Conservation (phyloP, 164 flowering plant genomes). For the Tinospora cordifolia region DNA sequence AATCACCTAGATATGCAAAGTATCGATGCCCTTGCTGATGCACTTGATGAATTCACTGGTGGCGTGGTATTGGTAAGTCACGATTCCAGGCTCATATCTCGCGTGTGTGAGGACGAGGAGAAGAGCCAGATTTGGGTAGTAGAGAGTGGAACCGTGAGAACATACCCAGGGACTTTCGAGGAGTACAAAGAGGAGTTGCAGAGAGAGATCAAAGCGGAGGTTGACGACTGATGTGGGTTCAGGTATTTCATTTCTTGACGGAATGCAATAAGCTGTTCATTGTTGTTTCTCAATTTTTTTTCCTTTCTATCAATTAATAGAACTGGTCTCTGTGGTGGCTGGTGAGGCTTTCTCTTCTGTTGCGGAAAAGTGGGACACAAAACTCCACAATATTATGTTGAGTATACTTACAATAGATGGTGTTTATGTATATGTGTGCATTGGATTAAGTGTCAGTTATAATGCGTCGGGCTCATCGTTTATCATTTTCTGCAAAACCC, state of each 20-base stretch:
- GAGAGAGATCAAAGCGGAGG: constrained; percentile 9
- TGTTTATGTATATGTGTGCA: too few species aligned
- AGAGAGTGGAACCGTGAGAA: constrained; percentile 7
- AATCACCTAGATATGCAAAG: constrained; percentile 10
- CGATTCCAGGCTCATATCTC: constrained; percentile 9
- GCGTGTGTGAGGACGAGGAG: constrained; percentile 9
- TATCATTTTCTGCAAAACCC: too few species aligned
- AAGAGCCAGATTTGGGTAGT: constrained; percentile 10
- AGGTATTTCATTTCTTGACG: neutral
- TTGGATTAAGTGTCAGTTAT: too few species aligned
- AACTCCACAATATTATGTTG: too few species aligned
- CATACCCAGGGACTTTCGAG: constrained; percentile 6
- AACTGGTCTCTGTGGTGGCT: too few species aligned
- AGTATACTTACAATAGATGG: too few species aligned
- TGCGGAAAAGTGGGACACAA: too few species aligned
- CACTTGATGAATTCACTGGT: constrained; percentile 8
- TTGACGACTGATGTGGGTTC: neutral
- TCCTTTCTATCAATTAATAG: too few species aligned
- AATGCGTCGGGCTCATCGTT: too few species aligned
- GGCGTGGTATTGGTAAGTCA: constrained; percentile 9
- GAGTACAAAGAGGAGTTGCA: constrained; percentile 10
- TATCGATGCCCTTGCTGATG: constrained; percentile 7
- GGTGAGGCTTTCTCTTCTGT: too few species aligned
- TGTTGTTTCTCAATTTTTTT: too few species aligned
- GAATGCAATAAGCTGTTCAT: neutral